Evolutionary conservation across 2,329 filamentous ascomycete genomes (phyloP), one percentile per base, ranked within the genome.

Genomic region (Fusarium denticulatum): DNA sequence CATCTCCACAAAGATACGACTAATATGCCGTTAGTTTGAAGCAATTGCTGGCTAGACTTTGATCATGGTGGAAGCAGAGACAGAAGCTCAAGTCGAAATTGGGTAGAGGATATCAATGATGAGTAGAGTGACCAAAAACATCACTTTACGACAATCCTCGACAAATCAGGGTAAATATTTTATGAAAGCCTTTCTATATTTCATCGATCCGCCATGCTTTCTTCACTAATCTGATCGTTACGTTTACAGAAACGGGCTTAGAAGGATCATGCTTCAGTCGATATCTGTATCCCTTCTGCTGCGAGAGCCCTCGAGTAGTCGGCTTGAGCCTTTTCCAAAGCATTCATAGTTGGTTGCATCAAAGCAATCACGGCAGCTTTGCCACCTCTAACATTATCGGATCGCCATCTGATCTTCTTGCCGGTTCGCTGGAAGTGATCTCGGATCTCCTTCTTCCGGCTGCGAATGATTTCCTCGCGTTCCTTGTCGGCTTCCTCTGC

Each of bases 401-500:
- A 84, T 78, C 93, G 93, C 81, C 93, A 90, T 67, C 89, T 89
- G 32, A 92, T 86, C 82, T 92, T 94, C 83, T 92, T 93, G 12
- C 92, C 91, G 1, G 94, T 96, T 70, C 88, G 88, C 77, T 93
- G 87, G 75, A 91, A 92, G 65, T 93, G 86, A 63, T 92, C 89
- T 59, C 91, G 88, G 22, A 94, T 92, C 76, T 95, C 91, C 72
- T 89, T 87, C 82, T 92, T 94, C 68, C 91, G 85, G 58, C 86
- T 87, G 46, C 90, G 88, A 22, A 97, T 89, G 60, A 90, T 86
- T n/a, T 88, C 86, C 58, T 91, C 86, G 36, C 94, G 88, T 70
- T 94, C 93, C 61, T 85, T 86, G 78, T 98, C 95, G 0, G 96
- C 96, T 76, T 94, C 92, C 20, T 90, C 88, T 1, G 93, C 93